A percentile compares a stretch with the other conserved stretches of the same genome.
phyloP scores from a whole-genome alignment of 768 basidiomycete genomes.

The Tephrocybe sp. region DNA sequence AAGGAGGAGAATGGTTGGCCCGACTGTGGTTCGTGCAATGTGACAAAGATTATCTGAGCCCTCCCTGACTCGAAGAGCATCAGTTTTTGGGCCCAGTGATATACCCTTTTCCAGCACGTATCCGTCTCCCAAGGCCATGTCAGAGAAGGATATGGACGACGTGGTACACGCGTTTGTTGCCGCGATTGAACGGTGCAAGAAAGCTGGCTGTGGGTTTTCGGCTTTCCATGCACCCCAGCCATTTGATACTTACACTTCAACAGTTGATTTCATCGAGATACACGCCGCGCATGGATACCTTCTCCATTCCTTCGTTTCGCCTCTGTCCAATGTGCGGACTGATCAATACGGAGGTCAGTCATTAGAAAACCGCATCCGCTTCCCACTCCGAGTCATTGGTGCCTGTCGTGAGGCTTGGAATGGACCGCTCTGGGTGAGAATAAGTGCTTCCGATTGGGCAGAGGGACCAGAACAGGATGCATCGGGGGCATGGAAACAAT shows the following conservation, averaged over 20 bases:
- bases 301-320: constrained; percentile 67
- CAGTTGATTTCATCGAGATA: constrained; percentile 70
- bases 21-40: constrained; percentile 42
- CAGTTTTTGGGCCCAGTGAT: constrained; percentile 62
- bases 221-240: background rate
- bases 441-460: constrained; percentile 69
- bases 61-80: background rate
- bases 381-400: constrained; percentile 56
- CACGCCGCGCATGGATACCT: constrained; percentile 74
- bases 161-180: constrained; percentile 61
- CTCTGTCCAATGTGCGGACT: constrained; percentile 67
- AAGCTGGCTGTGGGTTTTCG: constrained; percentile 53
- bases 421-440: constrained; percentile 70
- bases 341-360: constrained; percentile 71
- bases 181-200: constrained; percentile 51
- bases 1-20: constrained; percentile 71
- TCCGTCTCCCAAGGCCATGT: constrained; percentile 58
- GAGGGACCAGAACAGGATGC: constrained; percentile 52
- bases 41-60: no score
- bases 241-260: background rate
- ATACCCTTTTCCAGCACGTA: constrained; percentile 52
- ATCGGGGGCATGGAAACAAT: constrained; percentile 57
- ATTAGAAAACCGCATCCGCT: constrained; percentile 71
- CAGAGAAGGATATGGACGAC: constrained; percentile 48
- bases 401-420: constrained; percentile 57